These are phyloP conservation scores for Chalara sp. DNA, from an alignment of 2,329 filamentous ascomycete species.

Conservation along the genomic window DNA sequence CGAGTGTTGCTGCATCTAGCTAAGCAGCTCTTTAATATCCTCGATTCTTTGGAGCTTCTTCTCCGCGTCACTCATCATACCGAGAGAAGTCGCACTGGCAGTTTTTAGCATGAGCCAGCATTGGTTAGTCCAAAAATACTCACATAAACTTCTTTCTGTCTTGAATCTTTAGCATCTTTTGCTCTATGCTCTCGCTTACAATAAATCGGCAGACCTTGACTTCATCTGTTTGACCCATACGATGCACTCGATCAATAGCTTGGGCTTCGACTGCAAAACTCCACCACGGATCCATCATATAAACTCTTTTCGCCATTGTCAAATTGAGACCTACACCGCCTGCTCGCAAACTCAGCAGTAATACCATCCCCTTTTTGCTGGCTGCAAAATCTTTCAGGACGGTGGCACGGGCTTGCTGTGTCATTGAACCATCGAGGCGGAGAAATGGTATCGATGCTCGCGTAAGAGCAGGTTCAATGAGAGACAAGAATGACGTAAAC, in stretches of 20 bases:
- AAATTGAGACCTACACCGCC: constrained; percentile 93
- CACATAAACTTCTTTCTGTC: constrained; percentile 94
- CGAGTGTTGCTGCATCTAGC: constrained; percentile 2
- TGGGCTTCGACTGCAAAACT: constrained; percentile 94
- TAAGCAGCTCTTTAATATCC: constrained; percentile 83
- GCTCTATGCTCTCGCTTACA: constrained; percentile 84
- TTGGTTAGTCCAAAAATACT: constrained; percentile 34
- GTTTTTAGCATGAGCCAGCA: constrained; percentile 1
- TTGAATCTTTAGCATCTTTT: constrained; percentile 88
- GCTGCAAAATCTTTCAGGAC: constrained; percentile 69
- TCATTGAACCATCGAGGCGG: constrained; percentile 87
- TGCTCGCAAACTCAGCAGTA: constrained; percentile 79
- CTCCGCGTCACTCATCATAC: constrained; percentile 92
- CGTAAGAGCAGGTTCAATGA: constrained; percentile 76
- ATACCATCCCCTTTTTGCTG: constrained; percentile 56
- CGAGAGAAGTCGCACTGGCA: constrained; percentile 77
- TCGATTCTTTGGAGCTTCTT: constrained; percentile 86
- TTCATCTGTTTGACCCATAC: constrained; percentile 86
- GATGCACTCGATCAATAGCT: constrained; percentile 93
- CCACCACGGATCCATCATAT: constrained; percentile 99
- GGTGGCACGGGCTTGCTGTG: constrained; percentile 74
- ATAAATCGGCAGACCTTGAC: constrained; percentile 87
- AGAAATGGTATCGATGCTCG: constrained; percentile 69
- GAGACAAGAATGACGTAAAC: constrained; percentile 90
- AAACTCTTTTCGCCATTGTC: constrained; percentile 82